Base-by-base conservation (phyloP, 139 green algal species). In the Chlamydomonas urium region DNA sequence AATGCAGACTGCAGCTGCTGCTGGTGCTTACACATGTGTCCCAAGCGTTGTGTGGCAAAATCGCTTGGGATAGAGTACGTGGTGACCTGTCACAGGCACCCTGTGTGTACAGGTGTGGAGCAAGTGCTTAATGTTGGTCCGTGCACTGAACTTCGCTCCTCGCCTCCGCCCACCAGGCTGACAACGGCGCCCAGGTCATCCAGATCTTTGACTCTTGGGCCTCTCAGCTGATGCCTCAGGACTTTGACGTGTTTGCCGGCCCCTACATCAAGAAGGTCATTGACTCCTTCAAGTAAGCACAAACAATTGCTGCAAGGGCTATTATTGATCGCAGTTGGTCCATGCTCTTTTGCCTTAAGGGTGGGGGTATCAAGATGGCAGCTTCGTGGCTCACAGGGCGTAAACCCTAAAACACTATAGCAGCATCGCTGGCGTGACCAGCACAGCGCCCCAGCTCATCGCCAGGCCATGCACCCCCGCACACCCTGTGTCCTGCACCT, bases 191-290 rank as follows among this genome's bases (percentile, higher is more conserved):
- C 35, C 80, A 98, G 84, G 83, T 87, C 35, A 88, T 98, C 28
- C 93, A 98, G 83, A 95, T 98, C 74, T 98, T 98, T 76, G 93
- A 98, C 85, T 94, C 86, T 21, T 98, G 93, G 93, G 93, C 93
- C 29, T 88, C 82, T 4, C 69, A 94, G 74, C 86, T 98, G 59
- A 81, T 81, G 58, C 91, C 91, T 10, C 82, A 89, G 75, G 93
- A 98, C 83, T 98, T 95, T 81, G 93, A 98, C 47, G 78, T 95
- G 21, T 98, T 97, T 76, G 72, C 81, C 2, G 87, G 74, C 3
- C 92, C 92, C 26, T 97, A 97, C 85, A 85, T 94, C 69, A 88
- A 89, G 69, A 85, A 89, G 60, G 29, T 67, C 32, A 67, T 67
- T 42, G 33, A 42, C 33, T 67, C 60, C 5, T 67, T 67, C 60